Base-by-base conservation (phyloP, 192 early-diverging fungal genomes). In the Cladochytrium replicatum region DNA sequence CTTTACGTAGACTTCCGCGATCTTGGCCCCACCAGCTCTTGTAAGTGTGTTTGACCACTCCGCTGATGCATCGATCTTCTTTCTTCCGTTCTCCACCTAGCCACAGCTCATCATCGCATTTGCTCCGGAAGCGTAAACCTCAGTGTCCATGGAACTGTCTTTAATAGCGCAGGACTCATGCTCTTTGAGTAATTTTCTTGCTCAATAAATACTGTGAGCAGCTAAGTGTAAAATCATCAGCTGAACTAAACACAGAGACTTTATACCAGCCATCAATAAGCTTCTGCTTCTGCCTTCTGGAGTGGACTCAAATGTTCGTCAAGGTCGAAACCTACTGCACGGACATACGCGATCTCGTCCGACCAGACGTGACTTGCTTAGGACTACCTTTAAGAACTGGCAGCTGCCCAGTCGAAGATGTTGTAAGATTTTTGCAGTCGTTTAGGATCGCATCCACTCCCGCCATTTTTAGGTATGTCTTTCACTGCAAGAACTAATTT, bases 201-300 rank as follows among this genome's bases (percentile, higher is more conserved):
- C 38, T 91, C 90, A 4, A 86, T 56, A 47, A 83, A 96, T 82
- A 85, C 88, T 28, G 74, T 85, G 48, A 81, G 90, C 22, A 93
- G 60, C 71, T 66, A 41, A 29, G 17, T 38, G 17, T 22, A n/a
- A n/a, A n/a, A n/a, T n/a, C n/a, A n/a, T n/a, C n/a, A n/a, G n/a
- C n/a, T n/a, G n/a, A n/a, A n/a, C n/a, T n/a, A n/a, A n/a, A n/a
- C n/a, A n/a, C n/a, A n/a, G n/a, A n/a, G n/a, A n/a, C n/a, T 48
- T 22, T n/a, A n/a, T n/a, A n/a, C n/a, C n/a, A n/a, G n/a, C n/a
- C 75, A 32, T 22, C 44, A 55, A 11, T 69, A 83, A 58, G 80
- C 80, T 44, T 63, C 43, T 22, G 62, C 64, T 42, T 80, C 70
- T n/a, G 69, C 67, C 3, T 48, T 9, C 41, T 76, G 42, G 4